Evolutionary conservation across 1,284 basidiomycete genomes (phyloP).

Genomic region (Malassezia slooffiae): DNA sequence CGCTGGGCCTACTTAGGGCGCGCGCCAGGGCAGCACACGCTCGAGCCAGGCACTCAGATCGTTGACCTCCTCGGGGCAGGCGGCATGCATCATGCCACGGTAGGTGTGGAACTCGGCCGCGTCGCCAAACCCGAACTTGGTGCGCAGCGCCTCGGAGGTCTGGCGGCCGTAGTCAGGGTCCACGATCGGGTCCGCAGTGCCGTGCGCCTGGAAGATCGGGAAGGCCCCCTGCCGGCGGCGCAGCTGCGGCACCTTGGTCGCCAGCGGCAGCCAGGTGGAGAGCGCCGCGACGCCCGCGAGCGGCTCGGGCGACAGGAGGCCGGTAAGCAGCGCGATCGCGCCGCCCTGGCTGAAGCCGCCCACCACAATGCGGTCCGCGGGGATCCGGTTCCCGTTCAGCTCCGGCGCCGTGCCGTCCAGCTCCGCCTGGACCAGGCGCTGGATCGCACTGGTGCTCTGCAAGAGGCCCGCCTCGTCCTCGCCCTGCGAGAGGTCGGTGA

Average conservation of each 20-base stretch:
- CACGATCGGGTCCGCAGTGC: constrained; percentile 38
- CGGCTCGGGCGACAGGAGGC: constrained; percentile 22
- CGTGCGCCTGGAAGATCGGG: constrained; percentile 41
- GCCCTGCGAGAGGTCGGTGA: constrained; percentile 31
- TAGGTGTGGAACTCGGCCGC: constrained; percentile 33
- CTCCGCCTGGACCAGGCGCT: constrained; percentile 35
- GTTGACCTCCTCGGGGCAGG: constrained; percentile 33
- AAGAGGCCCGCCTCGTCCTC: constrained; percentile 42
- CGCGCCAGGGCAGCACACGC: constrained; percentile 11
- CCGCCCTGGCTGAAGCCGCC: constrained; percentile 40
- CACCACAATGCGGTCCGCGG: constrained; percentile 35
- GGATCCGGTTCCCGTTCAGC: constrained; percentile 28
- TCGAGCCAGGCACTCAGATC: constrained; percentile 13
- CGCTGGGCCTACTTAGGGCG: too few species aligned
- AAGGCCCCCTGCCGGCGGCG: constrained; percentile 18
- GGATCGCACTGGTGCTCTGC: constrained; percentile 29
- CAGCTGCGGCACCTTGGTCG: constrained; percentile 26
- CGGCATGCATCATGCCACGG: constrained; percentile 38
- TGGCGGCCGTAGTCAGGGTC: constrained; percentile 29
- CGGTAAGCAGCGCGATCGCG: constrained; percentile 34
- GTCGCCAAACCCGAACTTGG: constrained; percentile 22
- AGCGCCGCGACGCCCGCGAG: constrained; percentile 38
- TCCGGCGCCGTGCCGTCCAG: constrained; percentile 28
- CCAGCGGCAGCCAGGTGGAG: constrained; percentile 42
- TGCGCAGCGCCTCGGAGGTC: constrained; percentile 25